Conservation (phyloP, 768 basidiomycete genomes). For the Terana coerulea region DNA sequence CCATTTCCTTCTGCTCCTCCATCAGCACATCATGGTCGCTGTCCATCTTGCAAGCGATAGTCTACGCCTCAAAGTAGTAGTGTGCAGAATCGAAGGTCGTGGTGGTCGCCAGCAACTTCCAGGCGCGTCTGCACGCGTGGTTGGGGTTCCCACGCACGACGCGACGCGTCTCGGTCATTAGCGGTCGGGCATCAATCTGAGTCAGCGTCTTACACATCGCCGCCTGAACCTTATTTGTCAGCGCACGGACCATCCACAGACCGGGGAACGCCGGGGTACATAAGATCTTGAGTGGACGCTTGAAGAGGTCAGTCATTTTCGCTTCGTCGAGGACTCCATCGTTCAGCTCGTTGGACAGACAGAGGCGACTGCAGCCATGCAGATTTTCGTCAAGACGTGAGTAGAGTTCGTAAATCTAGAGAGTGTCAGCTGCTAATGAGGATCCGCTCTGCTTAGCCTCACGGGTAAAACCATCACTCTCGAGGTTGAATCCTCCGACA, state of each 20-base stretch:
- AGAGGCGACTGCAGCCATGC: conserved; percentile 74
- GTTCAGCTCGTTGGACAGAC: conserved; percentile 88
- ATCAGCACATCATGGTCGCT: conserved; percentile 56
- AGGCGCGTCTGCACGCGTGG: conserved; percentile 16
- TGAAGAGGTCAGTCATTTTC: conserved; percentile 36
- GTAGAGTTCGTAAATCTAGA: conserved; percentile 25
- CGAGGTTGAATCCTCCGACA: conserved; percentile 96
- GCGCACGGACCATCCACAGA: conserved; percentile 44
- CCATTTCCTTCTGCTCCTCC: conserved; percentile 45
- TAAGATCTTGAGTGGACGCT: conserved; percentile 4
- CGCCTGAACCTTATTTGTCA: conserved; percentile 23
- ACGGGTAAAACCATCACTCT: conserved; percentile 99
- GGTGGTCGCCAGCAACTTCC: conserved; percentile 12
- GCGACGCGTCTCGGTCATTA: conserved; percentile 20
- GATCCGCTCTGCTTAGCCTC: conserved; percentile 49
- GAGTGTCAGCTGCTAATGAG: conserved; percentile 6
- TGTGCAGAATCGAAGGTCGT: not conserved
- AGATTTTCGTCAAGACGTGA: conserved; percentile 97
- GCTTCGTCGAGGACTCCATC: conserved; percentile 94
- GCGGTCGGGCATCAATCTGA: conserved; percentile 12
- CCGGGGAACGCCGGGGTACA: conserved; percentile 16
- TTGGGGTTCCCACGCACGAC: conserved; percentile 6
- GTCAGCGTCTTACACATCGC: conserved; percentile 9
- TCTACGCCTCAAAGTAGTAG: too few species aligned
- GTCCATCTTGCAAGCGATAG: conserved; percentile 38